These are phyloP conservation scores for Neurospora sp. DNA, from an alignment of 495 filamentous ascomycete genomes.

Conservation along the genomic window DNA sequence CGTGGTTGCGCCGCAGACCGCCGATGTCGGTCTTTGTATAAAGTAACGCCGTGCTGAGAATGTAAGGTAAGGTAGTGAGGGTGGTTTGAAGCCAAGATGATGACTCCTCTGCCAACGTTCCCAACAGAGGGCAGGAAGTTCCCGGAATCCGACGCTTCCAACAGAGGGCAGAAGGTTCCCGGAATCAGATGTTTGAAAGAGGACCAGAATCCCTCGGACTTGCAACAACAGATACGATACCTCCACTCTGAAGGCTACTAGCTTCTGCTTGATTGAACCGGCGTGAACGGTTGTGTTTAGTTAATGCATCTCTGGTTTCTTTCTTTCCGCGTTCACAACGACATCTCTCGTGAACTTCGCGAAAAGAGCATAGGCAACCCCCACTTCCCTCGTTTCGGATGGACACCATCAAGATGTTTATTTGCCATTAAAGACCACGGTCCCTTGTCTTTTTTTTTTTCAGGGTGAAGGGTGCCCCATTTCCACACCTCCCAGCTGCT, in stretches of 20 bases:
- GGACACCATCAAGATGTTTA: not conserved
- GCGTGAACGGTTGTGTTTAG: not conserved
- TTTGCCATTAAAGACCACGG: not conserved
- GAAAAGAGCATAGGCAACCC: not conserved
- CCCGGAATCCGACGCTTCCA: too few species aligned
- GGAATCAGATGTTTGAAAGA: not conserved
- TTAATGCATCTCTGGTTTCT: not conserved
- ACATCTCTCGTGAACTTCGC: not conserved
- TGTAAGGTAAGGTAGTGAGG: not conserved
- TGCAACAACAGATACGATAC: not conserved
- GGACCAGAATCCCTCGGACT: not conserved
- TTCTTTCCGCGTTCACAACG: not conserved
- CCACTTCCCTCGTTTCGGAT: not conserved
- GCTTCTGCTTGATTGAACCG: not conserved
- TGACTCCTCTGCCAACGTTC: not conserved
- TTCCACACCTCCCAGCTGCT: not conserved
- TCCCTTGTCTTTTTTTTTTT: not conserved
- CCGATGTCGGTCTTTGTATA: not conserved
- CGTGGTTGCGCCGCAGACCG: not conserved
- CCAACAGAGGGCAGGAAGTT: not conserved
- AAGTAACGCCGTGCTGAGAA: not conserved
- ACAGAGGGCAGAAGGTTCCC: not conserved
- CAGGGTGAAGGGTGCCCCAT: not conserved
- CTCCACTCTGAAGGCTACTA: not conserved
- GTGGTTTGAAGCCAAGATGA: not conserved